Percentiles rank a stretch among this genome's conserved stretches.
Evolutionary conservation across 441 rosid genomes (phyloP).

Genomic region (Syzygium syzygioides): DNA sequence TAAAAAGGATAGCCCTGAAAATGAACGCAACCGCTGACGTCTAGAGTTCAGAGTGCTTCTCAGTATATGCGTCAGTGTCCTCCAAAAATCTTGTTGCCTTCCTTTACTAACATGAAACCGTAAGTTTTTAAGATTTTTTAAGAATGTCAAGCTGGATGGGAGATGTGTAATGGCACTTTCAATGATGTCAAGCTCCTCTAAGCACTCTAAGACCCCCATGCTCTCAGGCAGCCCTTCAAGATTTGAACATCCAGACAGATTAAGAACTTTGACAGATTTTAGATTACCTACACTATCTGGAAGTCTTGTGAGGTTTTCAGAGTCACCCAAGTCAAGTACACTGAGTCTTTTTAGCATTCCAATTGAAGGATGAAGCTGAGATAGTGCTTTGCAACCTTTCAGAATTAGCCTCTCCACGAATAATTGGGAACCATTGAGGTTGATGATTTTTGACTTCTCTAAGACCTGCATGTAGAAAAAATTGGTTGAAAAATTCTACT

Average conservation of each 20-base stretch:
- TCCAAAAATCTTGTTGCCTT: not conserved
- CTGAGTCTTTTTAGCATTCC: not conserved
- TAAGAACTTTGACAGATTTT: constrained; percentile 16
- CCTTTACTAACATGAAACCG: not conserved
- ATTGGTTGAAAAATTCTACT: too few species aligned
- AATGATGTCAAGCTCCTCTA: not conserved
- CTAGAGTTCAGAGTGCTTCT: not conserved
- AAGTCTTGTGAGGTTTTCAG: constrained; percentile 20
- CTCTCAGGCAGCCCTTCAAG: not conserved
- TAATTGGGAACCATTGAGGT: constrained; percentile 17
- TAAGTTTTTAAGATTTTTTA: not conserved
- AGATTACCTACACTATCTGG: constrained; percentile 13
- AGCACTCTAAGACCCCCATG: not conserved
- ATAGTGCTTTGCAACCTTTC: constrained; percentile 10
- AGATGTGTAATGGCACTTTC: not conserved
- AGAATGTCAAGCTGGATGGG: not conserved
- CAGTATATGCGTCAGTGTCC: rapidly evolving
- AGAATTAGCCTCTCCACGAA: constrained; percentile 20
- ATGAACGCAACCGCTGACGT: rapidly evolving
- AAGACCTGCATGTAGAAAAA: constrained; percentile 2
- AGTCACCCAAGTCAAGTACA: constrained; percentile 17
- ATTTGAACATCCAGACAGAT: not conserved
- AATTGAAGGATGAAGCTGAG: constrained; percentile 11
- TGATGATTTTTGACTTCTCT: constrained; percentile 12
- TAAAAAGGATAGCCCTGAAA: not conserved